Evolutionary conservation across 257 asterid species (phyloP), one percentile per base, ranked within the genome.

Genomic region (Penstemon davidsonii): DNA sequence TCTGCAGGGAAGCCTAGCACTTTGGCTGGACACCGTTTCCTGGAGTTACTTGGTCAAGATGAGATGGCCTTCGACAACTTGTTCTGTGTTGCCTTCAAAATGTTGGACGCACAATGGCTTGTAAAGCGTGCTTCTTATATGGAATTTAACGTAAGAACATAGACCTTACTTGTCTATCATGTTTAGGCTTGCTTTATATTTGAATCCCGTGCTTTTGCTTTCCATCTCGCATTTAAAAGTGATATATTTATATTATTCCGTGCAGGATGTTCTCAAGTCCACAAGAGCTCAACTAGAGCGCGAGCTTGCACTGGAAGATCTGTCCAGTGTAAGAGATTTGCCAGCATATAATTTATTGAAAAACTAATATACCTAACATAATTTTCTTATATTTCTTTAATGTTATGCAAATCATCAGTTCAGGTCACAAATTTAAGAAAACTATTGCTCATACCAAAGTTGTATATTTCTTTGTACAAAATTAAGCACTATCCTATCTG

Each of bases 101-200:
- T 93, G 83, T 67, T 93, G 85, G 99, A 93, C 18, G 92, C 86
- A 0, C 97, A 90, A 70, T 93, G 99, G 99, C 96, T 93, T 43
- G 91, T 80, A 0, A 90, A 79, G 64, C 96, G 85, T 5, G 99
- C 99, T 47, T 93, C 99, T 6, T 93, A 93, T 66, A 93, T 93
- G 99, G 89, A 93, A 75, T 93, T 93, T 61, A 93, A 93, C 38
- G 99, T 93, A 76, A 74, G 88, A 64, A 56, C 41, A 40, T 10
- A 44, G 52, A 62, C 47, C 59, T 45, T 25, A 25, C 18, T 37
- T 15, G 6, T 37, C 38, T 58, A 10, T 7, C 47, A 50, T 39
- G 33, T 8, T 36, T 18, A 5, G 0, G 49, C 1, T 7, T 0
- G 18, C 13, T 58, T 0, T 68, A 40, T 55, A 1, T 10, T 58